Base-by-base conservation (phyloP, 2,329 filamentous ascomycete species). In the Cadophora luteo-olivacea region DNA sequence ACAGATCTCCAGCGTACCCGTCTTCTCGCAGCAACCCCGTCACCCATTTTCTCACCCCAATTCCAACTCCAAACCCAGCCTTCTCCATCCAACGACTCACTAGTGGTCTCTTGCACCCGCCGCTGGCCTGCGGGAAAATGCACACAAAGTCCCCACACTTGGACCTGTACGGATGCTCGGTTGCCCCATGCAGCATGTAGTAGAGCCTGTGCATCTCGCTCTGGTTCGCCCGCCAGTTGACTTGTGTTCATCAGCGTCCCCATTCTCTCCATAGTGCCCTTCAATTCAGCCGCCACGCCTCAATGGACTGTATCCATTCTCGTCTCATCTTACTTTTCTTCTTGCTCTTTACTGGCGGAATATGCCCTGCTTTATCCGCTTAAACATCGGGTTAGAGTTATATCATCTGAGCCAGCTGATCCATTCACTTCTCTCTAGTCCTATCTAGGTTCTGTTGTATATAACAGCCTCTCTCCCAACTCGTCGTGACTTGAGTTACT, bases 381-480 rank as follows among this genome's bases (percentile, higher is more conserved):
- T 73, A 67, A 71, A 70, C 60, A 65, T 73, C 69, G 71, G 72
- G 68, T 74, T 66, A 68, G 72, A 73, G 60, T 66, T 72, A 73
- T 74, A 74, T 75, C 69, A 74, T 64, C 67, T 72, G 58, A 72
- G 69, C 65, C 72, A 75, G 68, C 70, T 76, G 73, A 76, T 76
- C 70, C 65, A 65, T 38, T 65, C 41, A 66, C 41, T 25, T 49
- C 65, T 38, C 61, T 52, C 45, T 66, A 58, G 49, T 65, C 62
- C 61, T 65, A 55, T 66, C 65, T 60, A 49, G 38, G 51, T 36
- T 64, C 61, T 65, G 29, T 67, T 68, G 64, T 74, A 72, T 73
- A 73, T 75, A 73, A 68, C 49, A 68, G 58, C 25, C 54, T 61
- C 55, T 61, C 24, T 63, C 49, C 67, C 62, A 61, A 38, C 41